Evolutionary conservation across 106 monocot genomes (phyloP).

Genomic region (Posidonia australis): DNA sequence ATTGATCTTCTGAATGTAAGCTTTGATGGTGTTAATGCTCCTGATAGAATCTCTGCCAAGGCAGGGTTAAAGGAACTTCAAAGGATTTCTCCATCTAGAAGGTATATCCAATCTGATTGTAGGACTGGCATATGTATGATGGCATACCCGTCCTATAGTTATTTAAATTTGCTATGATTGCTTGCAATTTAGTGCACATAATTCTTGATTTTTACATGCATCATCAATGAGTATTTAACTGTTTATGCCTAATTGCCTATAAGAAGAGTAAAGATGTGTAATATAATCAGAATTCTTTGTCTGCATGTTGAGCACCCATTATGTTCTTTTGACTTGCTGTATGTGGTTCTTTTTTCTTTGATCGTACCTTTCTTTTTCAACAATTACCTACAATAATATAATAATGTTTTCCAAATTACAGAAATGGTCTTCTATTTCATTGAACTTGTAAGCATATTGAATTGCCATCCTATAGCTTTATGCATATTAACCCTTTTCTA

Average conservation of each 20-base stretch:
- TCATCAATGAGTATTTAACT: neutral
- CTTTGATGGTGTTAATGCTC: constrained; percentile 87
- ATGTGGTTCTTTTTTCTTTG: no score
- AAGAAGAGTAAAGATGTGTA: neutral
- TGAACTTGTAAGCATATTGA: no score
- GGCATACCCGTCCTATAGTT: neutral
- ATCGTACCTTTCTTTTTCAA: no score
- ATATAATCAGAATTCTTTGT: no score
- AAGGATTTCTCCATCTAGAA: constrained; percentile 66
- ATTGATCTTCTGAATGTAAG: constrained; percentile 96
- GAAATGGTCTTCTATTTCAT: no score
- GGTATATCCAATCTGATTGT: constrained; percentile 38
- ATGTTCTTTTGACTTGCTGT: no score
- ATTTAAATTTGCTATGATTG: neutral
- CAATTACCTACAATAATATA: no score
- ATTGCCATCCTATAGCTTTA: no score
- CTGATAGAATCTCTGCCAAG: constrained; percentile 84
- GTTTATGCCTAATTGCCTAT: neutral
- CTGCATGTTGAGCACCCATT: no score
- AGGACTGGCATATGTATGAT: neutral
- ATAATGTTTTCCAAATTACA: no score
- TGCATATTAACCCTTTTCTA: no score
- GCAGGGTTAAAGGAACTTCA: constrained; percentile 70
- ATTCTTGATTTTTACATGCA: neutral
- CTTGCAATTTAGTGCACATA: neutral